Conservation (phyloP, 306 rosid genomes). For the Malus asiatica region DNA sequence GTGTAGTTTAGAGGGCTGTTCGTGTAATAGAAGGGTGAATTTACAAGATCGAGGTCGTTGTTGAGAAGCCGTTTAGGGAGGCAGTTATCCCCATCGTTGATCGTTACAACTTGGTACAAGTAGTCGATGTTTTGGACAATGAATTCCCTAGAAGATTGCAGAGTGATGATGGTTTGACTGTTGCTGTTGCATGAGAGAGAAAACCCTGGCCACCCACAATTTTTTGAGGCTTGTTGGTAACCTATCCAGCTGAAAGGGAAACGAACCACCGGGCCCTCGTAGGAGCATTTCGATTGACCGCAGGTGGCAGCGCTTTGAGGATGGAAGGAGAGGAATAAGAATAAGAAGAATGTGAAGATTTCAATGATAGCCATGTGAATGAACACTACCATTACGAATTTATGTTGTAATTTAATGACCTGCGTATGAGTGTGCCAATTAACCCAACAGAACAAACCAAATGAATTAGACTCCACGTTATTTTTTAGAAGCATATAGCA, state of each 20-base stretch:
- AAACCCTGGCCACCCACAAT: not conserved
- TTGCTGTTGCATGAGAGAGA: slow-evolving; percentile 9
- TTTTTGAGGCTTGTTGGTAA: not conserved
- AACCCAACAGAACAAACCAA: too few relatives aligned
- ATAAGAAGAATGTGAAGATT: too few relatives aligned
- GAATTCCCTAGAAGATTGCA: not conserved
- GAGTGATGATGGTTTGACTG: not conserved
- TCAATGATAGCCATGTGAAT: too few relatives aligned
- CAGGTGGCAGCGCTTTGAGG: too few relatives aligned
- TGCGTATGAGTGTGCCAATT: too few relatives aligned
- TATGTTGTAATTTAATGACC: too few relatives aligned
- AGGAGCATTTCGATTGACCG: too few relatives aligned
- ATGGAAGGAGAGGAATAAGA: too few relatives aligned
- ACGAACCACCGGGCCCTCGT: not conserved
- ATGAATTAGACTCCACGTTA: too few relatives aligned
- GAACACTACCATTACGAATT: too few relatives aligned
- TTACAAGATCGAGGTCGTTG: not conserved
- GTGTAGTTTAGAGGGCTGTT: slow-evolving; percentile 13
- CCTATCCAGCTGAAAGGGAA: slow-evolving; percentile 8
- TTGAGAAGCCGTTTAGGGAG: slow-evolving; percentile 9
- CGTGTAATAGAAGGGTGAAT: slow-evolving; percentile 11
- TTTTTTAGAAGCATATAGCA: too few relatives aligned
- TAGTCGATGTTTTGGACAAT: not conserved
- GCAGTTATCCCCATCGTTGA: slow-evolving; percentile 7
- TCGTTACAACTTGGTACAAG: not conserved